A percentile compares a stretch with the other conserved stretches of the same genome.
phyloP scores from a whole-genome alignment of 441 rosid genomes.

The Jatropha multifida region DNA sequence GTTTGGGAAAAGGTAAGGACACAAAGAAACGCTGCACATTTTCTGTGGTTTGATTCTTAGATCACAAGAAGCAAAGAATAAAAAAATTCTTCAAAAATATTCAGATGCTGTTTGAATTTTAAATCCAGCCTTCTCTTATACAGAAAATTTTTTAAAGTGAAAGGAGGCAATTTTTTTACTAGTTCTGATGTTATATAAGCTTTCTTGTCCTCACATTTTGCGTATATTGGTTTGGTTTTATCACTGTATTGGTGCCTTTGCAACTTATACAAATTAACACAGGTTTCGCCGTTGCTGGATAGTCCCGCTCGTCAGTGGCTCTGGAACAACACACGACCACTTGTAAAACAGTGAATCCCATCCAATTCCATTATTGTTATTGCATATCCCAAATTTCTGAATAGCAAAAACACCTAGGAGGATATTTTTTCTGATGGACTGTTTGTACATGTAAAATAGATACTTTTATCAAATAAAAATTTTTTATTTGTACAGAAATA shows the following conservation, averaged over 20 bases:
- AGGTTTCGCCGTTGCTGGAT: constrained; percentile 86
- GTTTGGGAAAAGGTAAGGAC: constrained; percentile 88
- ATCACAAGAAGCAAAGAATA: neutral
- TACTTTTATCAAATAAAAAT: neutral
- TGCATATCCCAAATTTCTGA: neutral
- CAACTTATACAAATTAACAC: constrained; percentile 15
- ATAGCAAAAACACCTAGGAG: neutral
- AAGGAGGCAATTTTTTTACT: neutral
- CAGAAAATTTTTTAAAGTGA: neutral
- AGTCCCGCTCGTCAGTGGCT: constrained; percentile 82
- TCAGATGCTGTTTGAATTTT: neutral
- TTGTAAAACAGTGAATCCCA: constrained; percentile 40
- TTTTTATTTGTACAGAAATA: neutral
- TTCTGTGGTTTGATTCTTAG: neutral
- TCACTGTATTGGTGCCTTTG: neutral
- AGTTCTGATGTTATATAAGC: neutral
- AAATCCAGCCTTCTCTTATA: neutral
- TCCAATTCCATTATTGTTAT: neutral
- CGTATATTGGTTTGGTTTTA: neutral
- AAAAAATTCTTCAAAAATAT: neutral
- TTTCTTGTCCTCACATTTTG: neutral
- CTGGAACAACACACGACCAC: constrained; percentile 70
- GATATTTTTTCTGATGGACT: no score
- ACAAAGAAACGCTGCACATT: neutral
- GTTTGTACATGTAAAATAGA: neutral